Evolutionary conservation across 306 rosid species (phyloP).

Genomic region (Boehmeria nivea): DNA sequence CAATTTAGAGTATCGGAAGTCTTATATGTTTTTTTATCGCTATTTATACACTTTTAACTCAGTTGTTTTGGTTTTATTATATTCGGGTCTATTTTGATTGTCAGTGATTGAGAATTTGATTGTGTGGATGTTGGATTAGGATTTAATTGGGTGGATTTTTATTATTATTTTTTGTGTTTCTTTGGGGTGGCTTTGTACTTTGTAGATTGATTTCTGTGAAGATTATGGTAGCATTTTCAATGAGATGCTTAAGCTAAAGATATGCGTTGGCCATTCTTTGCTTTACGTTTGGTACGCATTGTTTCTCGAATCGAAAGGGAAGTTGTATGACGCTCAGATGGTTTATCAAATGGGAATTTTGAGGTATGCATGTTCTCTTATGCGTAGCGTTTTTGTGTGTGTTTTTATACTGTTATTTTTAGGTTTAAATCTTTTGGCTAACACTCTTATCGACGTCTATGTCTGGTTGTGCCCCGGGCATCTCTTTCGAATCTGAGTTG

Average conservation of each 20-base stretch:
- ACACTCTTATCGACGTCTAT: too few species aligned
- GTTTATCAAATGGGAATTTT: conserved; percentile 61
- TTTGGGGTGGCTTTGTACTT: conserved; percentile 3
- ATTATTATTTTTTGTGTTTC: too few species aligned
- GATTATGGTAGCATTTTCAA: conserved; percentile 45
- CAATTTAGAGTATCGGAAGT: too few species aligned
- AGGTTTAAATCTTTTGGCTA: too few species aligned
- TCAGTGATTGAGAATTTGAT: too few species aligned
- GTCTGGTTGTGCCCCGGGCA: conserved; percentile 10
- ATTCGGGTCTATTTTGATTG: too few species aligned
- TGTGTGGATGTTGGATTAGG: too few species aligned
- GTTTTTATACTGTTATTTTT: neutral
- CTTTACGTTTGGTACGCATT: conserved; percentile 50
- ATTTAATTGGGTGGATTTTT: neutral
- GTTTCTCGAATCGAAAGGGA: conserved; percentile 53
- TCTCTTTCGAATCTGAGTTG: conserved; percentile 8
- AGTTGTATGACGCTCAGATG: conserved; percentile 49
- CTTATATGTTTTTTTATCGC: too few species aligned
- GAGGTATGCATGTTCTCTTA: conserved; percentile 40
- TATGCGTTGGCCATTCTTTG: conserved; percentile 47
- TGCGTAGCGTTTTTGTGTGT: too few species aligned
- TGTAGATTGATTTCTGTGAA: conserved; percentile 53
- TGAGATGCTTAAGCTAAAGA: conserved; percentile 48
- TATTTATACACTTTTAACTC: too few species aligned
- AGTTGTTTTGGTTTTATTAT: too few species aligned